Conservation (phyloP, 2,329 filamentous ascomycete genomes). For the Pleochaeta shiraiana region DNA sequence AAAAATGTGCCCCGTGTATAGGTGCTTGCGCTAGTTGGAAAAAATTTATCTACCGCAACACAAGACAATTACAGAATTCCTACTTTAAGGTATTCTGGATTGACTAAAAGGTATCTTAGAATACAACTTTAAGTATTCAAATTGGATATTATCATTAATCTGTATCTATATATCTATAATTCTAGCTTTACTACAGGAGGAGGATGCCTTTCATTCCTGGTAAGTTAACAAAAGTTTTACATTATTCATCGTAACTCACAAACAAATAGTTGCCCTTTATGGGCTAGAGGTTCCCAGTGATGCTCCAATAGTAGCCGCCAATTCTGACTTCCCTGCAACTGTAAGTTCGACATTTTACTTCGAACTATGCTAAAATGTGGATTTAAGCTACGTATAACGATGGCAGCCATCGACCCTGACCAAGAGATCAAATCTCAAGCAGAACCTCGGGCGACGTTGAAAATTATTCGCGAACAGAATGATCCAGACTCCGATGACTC, state of each 20-base stretch:
- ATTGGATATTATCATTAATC: no score
- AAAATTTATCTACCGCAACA: no score
- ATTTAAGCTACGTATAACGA: conserved; percentile 82
- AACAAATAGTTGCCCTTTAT: conserved; percentile 49
- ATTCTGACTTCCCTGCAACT: conserved; percentile 59
- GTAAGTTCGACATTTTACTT: no score
- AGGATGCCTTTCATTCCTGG: conserved; percentile 33
- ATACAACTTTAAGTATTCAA: no score
- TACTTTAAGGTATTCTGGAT: no score
- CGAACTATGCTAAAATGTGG: background rate
- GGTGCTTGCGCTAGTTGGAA: no score
- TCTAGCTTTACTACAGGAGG: no score
- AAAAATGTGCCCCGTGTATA: no score
- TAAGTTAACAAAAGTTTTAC: conserved; percentile 8
- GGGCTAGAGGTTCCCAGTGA: conserved; percentile 78
- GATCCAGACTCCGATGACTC: conserved; percentile 41
- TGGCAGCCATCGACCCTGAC: conserved; percentile 92
- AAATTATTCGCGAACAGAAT: conserved; percentile 58
- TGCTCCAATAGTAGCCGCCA: conserved; percentile 60
- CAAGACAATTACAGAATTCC: no score
- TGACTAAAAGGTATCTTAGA: no score
- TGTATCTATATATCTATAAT: no score
- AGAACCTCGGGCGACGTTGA: conserved; percentile 64
- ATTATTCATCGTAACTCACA: conserved; percentile 20
- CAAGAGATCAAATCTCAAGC: conserved; percentile 44